Conservation (phyloP, 2,329 filamentous ascomycete genomes). For the Phialemonium atrogriseum region DNA sequence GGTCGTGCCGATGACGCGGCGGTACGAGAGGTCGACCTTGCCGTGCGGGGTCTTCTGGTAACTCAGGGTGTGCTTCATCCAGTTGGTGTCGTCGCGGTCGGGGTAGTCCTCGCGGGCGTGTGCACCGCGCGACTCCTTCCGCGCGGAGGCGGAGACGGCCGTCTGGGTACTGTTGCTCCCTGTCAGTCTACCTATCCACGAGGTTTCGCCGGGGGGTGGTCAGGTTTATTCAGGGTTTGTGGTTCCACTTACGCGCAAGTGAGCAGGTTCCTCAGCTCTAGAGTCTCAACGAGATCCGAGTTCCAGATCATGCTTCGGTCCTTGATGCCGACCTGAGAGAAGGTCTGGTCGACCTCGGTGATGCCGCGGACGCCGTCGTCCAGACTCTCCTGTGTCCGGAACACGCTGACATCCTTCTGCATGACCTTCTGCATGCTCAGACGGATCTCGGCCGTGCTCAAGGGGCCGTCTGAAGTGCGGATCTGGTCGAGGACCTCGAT, state of each 20-base stretch:
- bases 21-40: slow-evolving; percentile 78
- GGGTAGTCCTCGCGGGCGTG: slow-evolving; percentile 96
- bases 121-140: slow-evolving; percentile 94
- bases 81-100: slow-evolving; percentile 88
- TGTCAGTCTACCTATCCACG: slow-evolving; percentile 10
- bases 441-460: slow-evolving; percentile 82
- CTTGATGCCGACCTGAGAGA: slow-evolving; percentile 83
- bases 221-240: background rate
- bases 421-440: slow-evolving; percentile 95
- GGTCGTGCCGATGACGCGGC: slow-evolving; percentile 72
- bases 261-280: slow-evolving; percentile 89
- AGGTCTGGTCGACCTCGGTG: slow-evolving; percentile 71
- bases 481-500: slow-evolving; percentile 81
- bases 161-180: slow-evolving; percentile 66
- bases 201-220: background rate
- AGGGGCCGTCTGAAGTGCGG: slow-evolving; percentile 75
- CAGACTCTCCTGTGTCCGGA: slow-evolving; percentile 88
- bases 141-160: slow-evolving; percentile 78
- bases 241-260: slow-evolving; percentile 76
- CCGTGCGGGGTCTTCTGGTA: slow-evolving; percentile 93
- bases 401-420: slow-evolving; percentile 95
- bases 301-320: slow-evolving; percentile 99
- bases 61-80: slow-evolving; percentile 98
- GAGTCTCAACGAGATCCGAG: slow-evolving; percentile 90
- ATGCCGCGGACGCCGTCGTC: slow-evolving; percentile 91